Conservation (phyloP, 1,284 basidiomycete genomes). For the Cyathus olla region DNA sequence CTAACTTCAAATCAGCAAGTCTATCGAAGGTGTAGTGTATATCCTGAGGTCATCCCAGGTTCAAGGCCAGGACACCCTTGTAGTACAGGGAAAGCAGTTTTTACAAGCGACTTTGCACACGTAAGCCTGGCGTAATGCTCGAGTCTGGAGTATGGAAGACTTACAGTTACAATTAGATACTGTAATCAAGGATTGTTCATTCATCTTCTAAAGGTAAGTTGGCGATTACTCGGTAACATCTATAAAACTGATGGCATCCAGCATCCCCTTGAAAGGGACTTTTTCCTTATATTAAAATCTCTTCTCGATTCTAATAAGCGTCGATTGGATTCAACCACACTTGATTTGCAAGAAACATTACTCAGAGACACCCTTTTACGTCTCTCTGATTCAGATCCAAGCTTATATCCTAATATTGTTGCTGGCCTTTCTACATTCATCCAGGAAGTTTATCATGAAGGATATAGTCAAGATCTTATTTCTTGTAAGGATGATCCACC, state of each 20-base stretch:
- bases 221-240: not conserved
- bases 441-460: conserved; percentile 64
- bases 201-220: conserved; percentile 64
- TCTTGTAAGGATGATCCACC: conserved; percentile 53
- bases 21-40: conserved; percentile 60
- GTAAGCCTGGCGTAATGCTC: conserved; percentile 41
- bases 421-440: conserved; percentile 65
- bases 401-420: conserved; percentile 59
- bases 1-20: conserved; percentile 32
- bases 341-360: conserved; percentile 60
- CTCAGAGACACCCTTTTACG: conserved; percentile 65
- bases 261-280: conserved; percentile 58
- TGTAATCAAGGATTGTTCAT: conserved; percentile 65
- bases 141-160: no score
- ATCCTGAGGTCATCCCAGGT: conserved; percentile 59
- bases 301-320: conserved; percentile 49
- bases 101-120: conserved; percentile 61
- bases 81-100: conserved; percentile 65
- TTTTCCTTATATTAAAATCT: conserved; percentile 66
- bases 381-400: conserved; percentile 59
- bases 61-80: conserved; percentile 67
- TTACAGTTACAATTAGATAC: conserved; percentile 47
- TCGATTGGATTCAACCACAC: conserved; percentile 39
- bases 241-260: conserved; percentile 22
- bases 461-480: conserved; percentile 61